A percentile compares a stretch with the other conserved stretches of the same genome.
Evolutionary conservation across 31 red algal genomes (phyloP).

Genomic region (Bonnemaisonia californica): DNA sequence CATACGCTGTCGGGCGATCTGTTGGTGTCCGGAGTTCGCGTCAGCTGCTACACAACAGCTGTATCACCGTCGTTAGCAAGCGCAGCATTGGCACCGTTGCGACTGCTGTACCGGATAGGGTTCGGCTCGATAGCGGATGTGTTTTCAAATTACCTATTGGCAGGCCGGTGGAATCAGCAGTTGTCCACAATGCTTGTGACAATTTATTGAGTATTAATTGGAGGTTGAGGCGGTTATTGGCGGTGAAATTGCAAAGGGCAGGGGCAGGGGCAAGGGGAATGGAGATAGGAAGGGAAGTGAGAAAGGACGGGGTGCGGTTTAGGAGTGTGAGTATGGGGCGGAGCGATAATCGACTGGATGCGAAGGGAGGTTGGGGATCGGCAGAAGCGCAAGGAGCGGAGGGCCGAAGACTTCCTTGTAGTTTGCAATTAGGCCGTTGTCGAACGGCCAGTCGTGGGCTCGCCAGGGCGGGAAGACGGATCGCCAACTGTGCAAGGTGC

Average conservation of each 20-base stretch:
- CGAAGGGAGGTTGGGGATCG: background rate
- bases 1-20: slow-evolving; percentile 23
- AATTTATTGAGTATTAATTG: too few relatives aligned
- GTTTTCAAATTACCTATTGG: background rate
- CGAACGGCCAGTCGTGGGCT: background rate
- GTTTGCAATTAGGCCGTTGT: background rate
- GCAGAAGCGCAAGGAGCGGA: background rate
- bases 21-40: slow-evolving; percentile 14
- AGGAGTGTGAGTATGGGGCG: too few relatives aligned
- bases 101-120: background rate
- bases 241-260: too few relatives aligned
- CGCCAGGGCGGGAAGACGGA: slow-evolving; percentile 14
- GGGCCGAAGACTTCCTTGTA: slow-evolving; percentile 11
- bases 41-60: slow-evolving; percentile 23
- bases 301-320: too few relatives aligned
- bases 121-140: background rate
- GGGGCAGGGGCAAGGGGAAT: too few relatives aligned
- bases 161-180: background rate
- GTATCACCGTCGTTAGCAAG: background rate
- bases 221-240: too few relatives aligned
- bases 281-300: too few relatives aligned
- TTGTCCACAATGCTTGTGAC: too few relatives aligned
- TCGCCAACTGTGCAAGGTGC: background rate
- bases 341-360: background rate
- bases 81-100: background rate